Percentiles rank a stretch among this genome's conserved stretches.
Conservation (phyloP, 2,329 filamentous ascomycete species). For the Rasamsonia emersonii region DNA sequence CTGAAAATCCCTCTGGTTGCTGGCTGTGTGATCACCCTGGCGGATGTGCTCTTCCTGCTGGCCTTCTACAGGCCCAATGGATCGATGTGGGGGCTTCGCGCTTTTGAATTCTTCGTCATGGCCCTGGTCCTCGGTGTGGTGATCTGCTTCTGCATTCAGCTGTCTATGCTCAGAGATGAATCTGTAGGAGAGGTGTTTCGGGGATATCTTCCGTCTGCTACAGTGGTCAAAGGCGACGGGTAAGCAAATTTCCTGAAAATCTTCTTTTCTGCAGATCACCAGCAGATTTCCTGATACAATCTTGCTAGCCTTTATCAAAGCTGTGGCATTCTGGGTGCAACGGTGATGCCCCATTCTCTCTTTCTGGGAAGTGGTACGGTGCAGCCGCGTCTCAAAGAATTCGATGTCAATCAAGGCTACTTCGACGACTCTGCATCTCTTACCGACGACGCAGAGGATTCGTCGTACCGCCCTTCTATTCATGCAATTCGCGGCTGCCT, state of each 20-base stretch:
- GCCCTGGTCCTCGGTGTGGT: conserved; percentile 47
- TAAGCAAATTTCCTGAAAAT: conserved; percentile 20
- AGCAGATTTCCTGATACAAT: conserved; percentile 7
- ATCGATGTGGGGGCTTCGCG: conserved; percentile 42
- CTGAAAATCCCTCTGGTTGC: conserved; percentile 46
- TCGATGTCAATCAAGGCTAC: conserved; percentile 35
- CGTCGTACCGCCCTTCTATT: conserved; percentile 58
- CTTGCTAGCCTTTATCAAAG: conserved; percentile 42
- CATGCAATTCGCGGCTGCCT: conserved; percentile 65
- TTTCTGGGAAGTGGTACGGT: conserved; percentile 50
- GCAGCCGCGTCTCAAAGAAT: conserved; percentile 44
- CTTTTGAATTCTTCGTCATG: conserved; percentile 49
- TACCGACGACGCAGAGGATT: conserved; percentile 36
- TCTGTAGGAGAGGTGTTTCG: conserved; percentile 45
- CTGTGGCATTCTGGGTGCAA: conserved; percentile 45
- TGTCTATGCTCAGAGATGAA: conserved; percentile 43
- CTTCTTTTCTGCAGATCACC: too few relatives aligned
- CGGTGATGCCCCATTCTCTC: conserved; percentile 53
- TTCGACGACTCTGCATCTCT: conserved; percentile 20
- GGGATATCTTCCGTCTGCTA: conserved; percentile 47
- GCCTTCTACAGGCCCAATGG: conserved; percentile 47
- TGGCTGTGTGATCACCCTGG: conserved; percentile 49
- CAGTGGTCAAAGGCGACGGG: conserved; percentile 45
- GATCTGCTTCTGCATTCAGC: conserved; percentile 49
- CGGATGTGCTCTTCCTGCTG: conserved; percentile 49